A percentile compares a stretch with the other conserved stretches of the same genome.
phyloP scores from a whole-genome alignment of 2,329 filamentous ascomycete genomes.

The Fusarium musae region DNA sequence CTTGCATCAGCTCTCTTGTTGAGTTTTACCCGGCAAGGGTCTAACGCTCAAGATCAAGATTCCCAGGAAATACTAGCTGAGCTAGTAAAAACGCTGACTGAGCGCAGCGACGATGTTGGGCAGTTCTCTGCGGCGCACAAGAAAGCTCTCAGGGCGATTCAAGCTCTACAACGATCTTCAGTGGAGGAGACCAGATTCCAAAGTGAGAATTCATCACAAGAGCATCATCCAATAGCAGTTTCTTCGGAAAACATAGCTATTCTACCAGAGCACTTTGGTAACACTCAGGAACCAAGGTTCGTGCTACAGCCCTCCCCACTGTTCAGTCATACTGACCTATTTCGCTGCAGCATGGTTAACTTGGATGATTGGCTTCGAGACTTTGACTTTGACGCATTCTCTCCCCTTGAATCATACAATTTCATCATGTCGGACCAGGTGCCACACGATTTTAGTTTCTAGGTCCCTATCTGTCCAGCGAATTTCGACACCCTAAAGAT shows the following conservation, averaged over 20 bases:
- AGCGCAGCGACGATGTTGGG: neutral
- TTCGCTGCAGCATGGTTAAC: neutral
- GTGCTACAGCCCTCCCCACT: neutral
- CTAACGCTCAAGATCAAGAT: neutral
- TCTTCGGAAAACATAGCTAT: neutral
- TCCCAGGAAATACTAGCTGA: conserved; percentile 28
- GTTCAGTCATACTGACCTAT: neutral
- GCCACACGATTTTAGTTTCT: neutral
- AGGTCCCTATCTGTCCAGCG: neutral
- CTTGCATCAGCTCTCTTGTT: conserved; percentile 31
- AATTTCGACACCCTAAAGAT: neutral
- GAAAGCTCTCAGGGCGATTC: conserved; percentile 25
- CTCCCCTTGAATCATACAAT: conserved; percentile 30
- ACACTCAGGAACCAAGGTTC: conserved; percentile 4
- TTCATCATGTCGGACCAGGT: conserved; percentile 30
- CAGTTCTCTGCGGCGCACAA: conserved; percentile 29
- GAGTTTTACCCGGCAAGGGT: conserved; percentile 20
- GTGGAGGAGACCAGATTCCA: neutral
- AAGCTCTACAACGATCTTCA: conserved; percentile 12
- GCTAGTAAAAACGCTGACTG: conserved; percentile 15
- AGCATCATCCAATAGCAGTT: neutral
- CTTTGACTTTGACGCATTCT: conserved; percentile 27
- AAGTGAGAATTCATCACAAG: neutral
- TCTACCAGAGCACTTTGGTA: neutral
- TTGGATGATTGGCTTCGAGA: conserved; percentile 28